Base-by-base conservation (phyloP, 768 basidiomycete species). In the Calvatia gigantea region DNA sequence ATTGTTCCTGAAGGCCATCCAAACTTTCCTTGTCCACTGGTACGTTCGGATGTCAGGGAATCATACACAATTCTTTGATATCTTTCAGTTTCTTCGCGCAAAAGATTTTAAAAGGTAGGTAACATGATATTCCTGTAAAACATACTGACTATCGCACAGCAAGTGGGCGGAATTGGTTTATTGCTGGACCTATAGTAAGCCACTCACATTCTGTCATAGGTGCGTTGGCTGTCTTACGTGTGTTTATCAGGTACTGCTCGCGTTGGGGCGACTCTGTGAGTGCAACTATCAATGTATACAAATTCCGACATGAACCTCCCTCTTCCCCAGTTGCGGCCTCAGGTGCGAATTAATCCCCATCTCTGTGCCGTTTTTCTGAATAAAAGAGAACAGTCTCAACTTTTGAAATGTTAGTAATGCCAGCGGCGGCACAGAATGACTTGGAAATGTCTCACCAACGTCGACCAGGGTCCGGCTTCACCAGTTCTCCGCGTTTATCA, bases 21-120 rank as follows among this genome's bases (percentile, higher is more conserved):
- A 79, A 28, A 81, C 79, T 0, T 74, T 80, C 48, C 68, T 80
- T 23, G 79, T 82, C 4, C 80, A 82, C 56, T 76, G 79, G 78
- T 80, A 56, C 28, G 71, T 42, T 38, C 33, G 23, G 27, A 8
- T 3, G 32, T 7, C 17, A 12, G 35, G 21, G 7, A n/a, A n/a
- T n/a, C n/a, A n/a, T 21, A 11, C 12, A 27, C 33, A n/a, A 23
- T 29, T 32, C 21, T 1, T 3, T 2, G 35, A 28, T 41, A 23
- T 35, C 11, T 9, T 23, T 14, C 48, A 65, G 62, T 45, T 65
- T 64, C 39, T 66, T 61, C 28, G 50, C 54, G 4, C 50, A 56
- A 23, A 61, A 61, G 39, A 61, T 61, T 11, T 48, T 56, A 8
- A 44, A 54, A 53, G 58, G 60, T 61, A 2, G 19, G 51, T n/a